phyloP scores from a whole-genome alignment of 1,139 yeast species.

The Candida sp. region DNA sequence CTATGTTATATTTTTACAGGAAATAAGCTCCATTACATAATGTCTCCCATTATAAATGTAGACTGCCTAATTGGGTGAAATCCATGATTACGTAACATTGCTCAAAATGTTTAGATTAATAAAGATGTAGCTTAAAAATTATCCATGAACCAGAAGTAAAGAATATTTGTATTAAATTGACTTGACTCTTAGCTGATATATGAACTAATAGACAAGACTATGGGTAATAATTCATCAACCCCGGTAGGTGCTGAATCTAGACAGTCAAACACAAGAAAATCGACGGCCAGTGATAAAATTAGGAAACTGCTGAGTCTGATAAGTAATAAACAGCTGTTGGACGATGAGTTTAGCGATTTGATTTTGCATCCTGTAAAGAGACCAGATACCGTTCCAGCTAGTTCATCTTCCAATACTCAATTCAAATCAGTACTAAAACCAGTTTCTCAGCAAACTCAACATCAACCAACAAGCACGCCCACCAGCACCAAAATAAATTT shows the following conservation, averaged over 20 bases:
- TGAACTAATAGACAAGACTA: conserved; percentile 7
- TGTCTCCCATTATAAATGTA: too few species aligned
- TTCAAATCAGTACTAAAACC: conserved; percentile 1
- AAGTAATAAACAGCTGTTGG: conserved; percentile 25
- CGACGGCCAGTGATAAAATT: conserved; percentile 24
- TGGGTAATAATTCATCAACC: conserved; percentile 44
- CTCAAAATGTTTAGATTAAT: not conserved
- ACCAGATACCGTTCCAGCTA: not conserved
- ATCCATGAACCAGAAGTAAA: not conserved
- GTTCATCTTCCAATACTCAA: not conserved
- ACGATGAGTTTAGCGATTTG: conserved; percentile 45
- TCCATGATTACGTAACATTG: not conserved
- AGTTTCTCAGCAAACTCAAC: not conserved
- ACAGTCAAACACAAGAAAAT: conserved; percentile 22
- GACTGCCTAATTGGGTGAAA: not conserved
- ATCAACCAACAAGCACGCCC: conserved; percentile 1
- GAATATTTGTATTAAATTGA: not conserved
- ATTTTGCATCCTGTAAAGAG: conserved; percentile 40
- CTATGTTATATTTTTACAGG: too few species aligned
- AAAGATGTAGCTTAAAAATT: not conserved
- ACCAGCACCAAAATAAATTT: not conserved
- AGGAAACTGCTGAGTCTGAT: conserved; percentile 9
- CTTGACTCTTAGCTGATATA: not conserved
- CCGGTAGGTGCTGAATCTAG: conserved; percentile 2
- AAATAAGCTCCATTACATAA: too few species aligned